Evolutionary conservation across 169 alveolate species (phyloP), one percentile per base, ranked within the genome.

Genomic region (Plasmodium sp.): DNA sequence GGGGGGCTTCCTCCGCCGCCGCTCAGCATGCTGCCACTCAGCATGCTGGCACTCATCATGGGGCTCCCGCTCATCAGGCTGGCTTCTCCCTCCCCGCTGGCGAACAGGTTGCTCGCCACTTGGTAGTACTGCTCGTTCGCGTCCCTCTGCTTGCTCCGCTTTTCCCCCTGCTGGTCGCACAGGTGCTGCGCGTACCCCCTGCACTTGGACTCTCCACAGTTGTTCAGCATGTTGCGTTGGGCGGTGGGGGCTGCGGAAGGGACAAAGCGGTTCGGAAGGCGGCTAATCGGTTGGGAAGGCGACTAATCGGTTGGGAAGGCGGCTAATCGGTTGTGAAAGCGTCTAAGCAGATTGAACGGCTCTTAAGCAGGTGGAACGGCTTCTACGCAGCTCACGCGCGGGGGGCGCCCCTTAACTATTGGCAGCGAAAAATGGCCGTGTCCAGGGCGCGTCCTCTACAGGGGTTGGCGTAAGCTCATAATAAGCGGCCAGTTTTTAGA

Each of bases 1-100:
- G 97, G 97, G 36, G 97, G 96, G 86, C 67, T 36, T 96, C 93
- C 16, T 22, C 27, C 27, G 27, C 93, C 84, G 33, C 84, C 33
- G 39, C 90, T 83, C 31, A 92, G 77, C 95, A 91, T 91, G n/a
- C 84, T 83, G 36, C 27, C 27, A 22, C 27, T 22, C 27, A 22
- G 27, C 27, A 22, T 22, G 27, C 2, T 12, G 31, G 58, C 33
- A 5, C 9, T 67, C 58, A 56, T 14, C 33, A 58, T 58, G 16
- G 54, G 6, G 54, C 92, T 86, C 16, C 84, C 22, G 10, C 75
- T 83, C 18, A 93, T 62, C 95, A 92, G 67, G 1, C 86, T 84
- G 27, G 67, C 2, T 14, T 71, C 56, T 9, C 31, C 58, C 5
- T 18, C 33, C 39, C 39, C 43, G n/a, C 27, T 67, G 43, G 43